Evolutionary conservation across 202 grass and related monocot genomes (phyloP), one percentile per base, ranked within the genome.

Genomic region (Bolboschoenoplectus hybrid): DNA sequence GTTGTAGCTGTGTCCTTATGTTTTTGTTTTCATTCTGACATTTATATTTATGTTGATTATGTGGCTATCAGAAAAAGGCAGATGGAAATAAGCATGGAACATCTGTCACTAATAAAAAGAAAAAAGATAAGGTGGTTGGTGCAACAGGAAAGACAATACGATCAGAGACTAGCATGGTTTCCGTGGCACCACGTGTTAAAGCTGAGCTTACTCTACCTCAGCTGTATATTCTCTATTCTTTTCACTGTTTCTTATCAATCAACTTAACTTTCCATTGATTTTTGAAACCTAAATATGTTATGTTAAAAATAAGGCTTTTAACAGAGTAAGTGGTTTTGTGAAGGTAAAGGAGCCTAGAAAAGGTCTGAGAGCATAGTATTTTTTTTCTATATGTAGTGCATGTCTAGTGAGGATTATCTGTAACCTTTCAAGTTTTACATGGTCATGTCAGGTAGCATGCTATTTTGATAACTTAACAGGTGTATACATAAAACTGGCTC

Each of bases 91-190:
- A 97, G 70, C 93, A 92, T 35, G 80, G 90, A 20, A 82, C 81
- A 69, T 73, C 93, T 87, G 63, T 89, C 74, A 98, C 16, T 13
- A 84, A 95, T 85, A 98, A 95, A 88, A 35, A 81, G 63, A 98
- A 98, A 91, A 98, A 95, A 73, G 96, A 98, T 82, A 98, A 95
- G 78, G 74, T 94, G 88, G 87, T 86, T 43, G 90, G 90, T 56
- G 82, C 87, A 47, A 89, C 87, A 55, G 93, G 96, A 44, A 98
- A 95, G 89, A 91, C 86, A 36, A 72, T 85, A 74, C 89, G 81
- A 90, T 90, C 90, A 0, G 96, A 95, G 85, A 89, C 86, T 86
- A 94, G 90, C 90, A 90, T 88, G 63, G 82, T 88, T 75, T 92
- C 89, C 85, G 88, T 87, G 13, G 89, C 90, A 19, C 89, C 93